A percentile compares a stretch with the other conserved stretches of the same genome.
Evolutionary conservation across 768 basidiomycete genomes (phyloP).

Genomic region (Collybia nuda): DNA sequence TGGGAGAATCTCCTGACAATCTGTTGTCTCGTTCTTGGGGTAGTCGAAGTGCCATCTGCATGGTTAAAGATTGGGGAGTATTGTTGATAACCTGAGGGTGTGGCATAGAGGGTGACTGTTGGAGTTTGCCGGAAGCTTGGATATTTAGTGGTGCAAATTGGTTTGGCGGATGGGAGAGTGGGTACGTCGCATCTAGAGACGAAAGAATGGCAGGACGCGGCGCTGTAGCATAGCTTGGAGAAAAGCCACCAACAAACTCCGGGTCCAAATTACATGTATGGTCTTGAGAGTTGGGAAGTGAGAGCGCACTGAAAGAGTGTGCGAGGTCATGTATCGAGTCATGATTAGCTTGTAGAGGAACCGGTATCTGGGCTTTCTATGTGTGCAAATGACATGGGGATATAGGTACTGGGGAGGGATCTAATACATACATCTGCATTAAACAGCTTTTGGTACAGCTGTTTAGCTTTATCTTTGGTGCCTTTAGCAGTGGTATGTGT

Average conservation of each 20-base stretch:
- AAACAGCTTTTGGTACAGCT: conserved; percentile 19
- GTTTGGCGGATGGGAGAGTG: background rate
- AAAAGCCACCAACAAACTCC: conserved; percentile 54
- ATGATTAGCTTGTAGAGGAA: conserved; percentile 15
- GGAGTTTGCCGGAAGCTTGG: conserved; percentile 31
- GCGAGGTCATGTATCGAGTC: conserved; percentile 12
- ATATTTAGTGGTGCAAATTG: conserved; percentile 22
- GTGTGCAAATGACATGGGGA: background rate
- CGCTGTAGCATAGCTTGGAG: conserved; percentile 19
- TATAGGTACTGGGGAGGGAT: background rate
- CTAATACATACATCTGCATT: conserved; percentile 13
- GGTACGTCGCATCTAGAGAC: background rate
- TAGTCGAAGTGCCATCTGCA: conserved; percentile 36
- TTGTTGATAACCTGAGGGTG: conserved; percentile 29
- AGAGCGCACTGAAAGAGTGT: conserved; percentile 25
- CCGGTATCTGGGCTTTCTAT: conserved; percentile 9
- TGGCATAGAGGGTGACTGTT: conserved; percentile 28
- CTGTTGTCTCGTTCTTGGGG: conserved; percentile 8
- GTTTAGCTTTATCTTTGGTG: conserved; percentile 10
- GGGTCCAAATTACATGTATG: conserved; percentile 3
- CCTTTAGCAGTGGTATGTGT: no score
- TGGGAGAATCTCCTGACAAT: background rate
- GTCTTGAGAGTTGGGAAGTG: conserved; percentile 10
- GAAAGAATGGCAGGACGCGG: conserved; percentile 1
- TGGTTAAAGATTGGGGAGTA: conserved; percentile 30